Evolutionary conservation across 306 rosid species (phyloP).

Genomic region (Crotalaria pallida): DNA sequence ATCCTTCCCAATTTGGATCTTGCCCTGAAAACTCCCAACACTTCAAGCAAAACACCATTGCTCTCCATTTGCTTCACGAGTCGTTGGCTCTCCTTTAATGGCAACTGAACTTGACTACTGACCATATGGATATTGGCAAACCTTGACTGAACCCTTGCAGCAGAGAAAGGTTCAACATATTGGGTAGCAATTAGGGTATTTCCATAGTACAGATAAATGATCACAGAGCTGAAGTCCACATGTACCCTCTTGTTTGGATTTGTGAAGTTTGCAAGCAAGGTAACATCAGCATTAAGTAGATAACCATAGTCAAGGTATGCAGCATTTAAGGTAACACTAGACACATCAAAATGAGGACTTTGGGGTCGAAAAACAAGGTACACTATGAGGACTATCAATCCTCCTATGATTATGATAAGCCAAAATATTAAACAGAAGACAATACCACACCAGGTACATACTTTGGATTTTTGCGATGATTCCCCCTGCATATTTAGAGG

Average conservation of each 20-base stretch:
- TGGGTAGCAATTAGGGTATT: constrained; percentile 59
- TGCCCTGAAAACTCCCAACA: constrained; percentile 60
- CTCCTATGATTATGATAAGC: constrained; percentile 73
- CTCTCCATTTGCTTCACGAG: constrained; percentile 55
- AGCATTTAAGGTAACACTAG: constrained; percentile 59
- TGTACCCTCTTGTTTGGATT: constrained; percentile 86
- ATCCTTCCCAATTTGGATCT: constrained; percentile 65
- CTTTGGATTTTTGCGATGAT: constrained; percentile 21
- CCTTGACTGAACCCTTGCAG: constrained; percentile 44
- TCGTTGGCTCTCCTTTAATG: constrained; percentile 41
- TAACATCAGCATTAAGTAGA: constrained; percentile 81
- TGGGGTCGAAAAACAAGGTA: constrained; percentile 80
- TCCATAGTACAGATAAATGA: constrained; percentile 57
- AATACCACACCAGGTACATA: constrained; percentile 48
- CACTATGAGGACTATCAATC: constrained; percentile 65
- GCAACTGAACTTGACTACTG: constrained; percentile 69
- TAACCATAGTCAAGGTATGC: constrained; percentile 93
- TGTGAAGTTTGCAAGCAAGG: constrained; percentile 73
- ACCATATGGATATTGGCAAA: constrained; percentile 60
- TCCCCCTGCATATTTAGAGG: neutral
- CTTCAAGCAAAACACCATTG: constrained; percentile 48
- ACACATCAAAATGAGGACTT: constrained; percentile 62
- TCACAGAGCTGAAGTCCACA: constrained; percentile 66
- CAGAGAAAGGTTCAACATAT: constrained; percentile 64
- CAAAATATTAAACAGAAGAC: constrained; percentile 70